These are phyloP conservation scores for Epichloe amarillans DNA, from an alignment of 2,329 filamentous ascomycete genomes.

Conservation along the genomic window DNA sequence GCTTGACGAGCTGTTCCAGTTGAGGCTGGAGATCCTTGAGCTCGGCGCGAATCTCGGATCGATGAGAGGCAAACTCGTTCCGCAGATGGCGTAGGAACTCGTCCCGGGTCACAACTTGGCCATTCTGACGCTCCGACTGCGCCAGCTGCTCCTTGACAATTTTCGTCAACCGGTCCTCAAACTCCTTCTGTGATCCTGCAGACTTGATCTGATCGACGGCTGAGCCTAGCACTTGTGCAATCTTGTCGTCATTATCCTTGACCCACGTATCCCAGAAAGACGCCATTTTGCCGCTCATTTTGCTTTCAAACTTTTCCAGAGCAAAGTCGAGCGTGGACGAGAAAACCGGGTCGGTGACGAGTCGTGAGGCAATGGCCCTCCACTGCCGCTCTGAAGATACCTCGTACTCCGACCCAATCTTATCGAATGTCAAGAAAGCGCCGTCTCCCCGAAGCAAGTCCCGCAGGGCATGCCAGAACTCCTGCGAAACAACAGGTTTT, in stretches of 20 bases:
- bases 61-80: conserved; percentile 24
- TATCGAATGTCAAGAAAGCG: conserved; percentile 32
- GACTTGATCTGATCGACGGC: conserved; percentile 22
- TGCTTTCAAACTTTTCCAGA: conserved; percentile 13
- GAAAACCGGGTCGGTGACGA: conserved; percentile 23
- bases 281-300: conserved; percentile 19
- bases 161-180: conserved; percentile 22
- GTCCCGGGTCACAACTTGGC: conserved; percentile 29
- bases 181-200: conserved; percentile 19
- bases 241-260: conserved; percentile 31
- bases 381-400: conserved; percentile 33
- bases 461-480: conserved; percentile 55
- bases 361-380: conserved; percentile 29
- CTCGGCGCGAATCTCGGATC: conserved; percentile 26
- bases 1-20: conserved; percentile 20
- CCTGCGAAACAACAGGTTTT: conserved; percentile 37
- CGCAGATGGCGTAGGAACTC: conserved; percentile 34
- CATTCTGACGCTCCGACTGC: conserved; percentile 13
- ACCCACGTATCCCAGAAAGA: conserved; percentile 40
- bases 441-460: conserved; percentile 37
- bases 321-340: conserved; percentile 14
- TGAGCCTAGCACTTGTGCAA: conserved; percentile 18
- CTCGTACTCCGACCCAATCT: conserved; percentile 22
- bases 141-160: conserved; percentile 24
- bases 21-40: conserved; percentile 23